Base-by-base conservation (phyloP, 129 eudicot genomes). In the Pseudognaphalium luteoalbum region DNA sequence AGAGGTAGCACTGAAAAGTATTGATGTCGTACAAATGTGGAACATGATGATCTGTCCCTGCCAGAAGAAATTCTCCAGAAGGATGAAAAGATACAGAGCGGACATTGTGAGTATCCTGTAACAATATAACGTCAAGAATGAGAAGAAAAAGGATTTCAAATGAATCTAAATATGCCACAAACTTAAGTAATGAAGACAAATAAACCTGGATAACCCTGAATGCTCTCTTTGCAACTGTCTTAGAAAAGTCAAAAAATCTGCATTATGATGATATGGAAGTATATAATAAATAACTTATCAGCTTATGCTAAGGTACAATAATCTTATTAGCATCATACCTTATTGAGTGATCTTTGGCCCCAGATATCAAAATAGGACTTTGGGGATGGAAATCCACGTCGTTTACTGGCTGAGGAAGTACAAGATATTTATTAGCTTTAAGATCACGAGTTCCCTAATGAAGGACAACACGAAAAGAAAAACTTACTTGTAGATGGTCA, bases 231-330 rank as follows among this genome's bases (percentile, higher is more conserved):
- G 96, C 94, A 20, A 75, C 83, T 47, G 96, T 74, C 84, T 92
- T 92, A 35, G 98, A 90, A 68, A 89, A 92, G 82, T 92, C 96
- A 80, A 92, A 92, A 85, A 92, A 92, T 87, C 98, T 92, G 89
- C 68, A 83, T 80, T 59, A 70, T 50, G 52, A 63, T 39, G 77
- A 80, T 61, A 50, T 51, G 3, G 75, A 41, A 34, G n/a, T 14
- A 11, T 65, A 10, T n/a, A 8, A 29, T 30, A 74, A 73, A 33
- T 35, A 69, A 30, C 17, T 32, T 62, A 63, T 47, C 35, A 19
- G 22, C 66, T 69, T 62, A 58, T 39, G 33, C 7, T 33, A 10
- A 73, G 11, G 20, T 71, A 14, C 54, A 58, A 52, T 42, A 6
- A 19, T 66, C 35, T 7, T 22, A 33, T 35, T 78, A 41, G 62